Conservation (phyloP, 2,329 filamentous ascomycete species). For the Aspergillus ibericus region DNA sequence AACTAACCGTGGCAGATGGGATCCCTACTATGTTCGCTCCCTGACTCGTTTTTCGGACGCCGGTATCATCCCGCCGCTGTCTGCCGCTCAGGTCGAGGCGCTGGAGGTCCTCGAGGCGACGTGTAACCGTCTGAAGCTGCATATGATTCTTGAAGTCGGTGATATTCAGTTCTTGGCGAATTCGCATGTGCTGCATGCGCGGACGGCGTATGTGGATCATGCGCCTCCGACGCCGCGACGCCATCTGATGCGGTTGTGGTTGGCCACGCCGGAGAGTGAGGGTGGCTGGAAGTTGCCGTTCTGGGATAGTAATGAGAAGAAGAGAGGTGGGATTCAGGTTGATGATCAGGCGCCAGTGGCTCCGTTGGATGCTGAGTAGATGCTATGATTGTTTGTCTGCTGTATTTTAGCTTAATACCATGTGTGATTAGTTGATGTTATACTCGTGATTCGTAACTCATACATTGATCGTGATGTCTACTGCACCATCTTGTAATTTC, state of each 20-base stretch:
- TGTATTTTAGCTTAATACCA: conserved; percentile 12
- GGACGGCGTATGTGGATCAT: conserved; percentile 76
- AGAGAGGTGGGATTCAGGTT: conserved; percentile 85
- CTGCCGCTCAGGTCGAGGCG: conserved; percentile 67
- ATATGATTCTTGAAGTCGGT: conserved; percentile 83
- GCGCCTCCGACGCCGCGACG: conserved; percentile 68
- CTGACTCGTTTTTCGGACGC: conserved; percentile 71
- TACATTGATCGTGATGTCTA: conserved; percentile 9
- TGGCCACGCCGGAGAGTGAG: conserved; percentile 76
- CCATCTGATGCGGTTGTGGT: conserved; percentile 81
- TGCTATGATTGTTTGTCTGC: conserved; percentile 1
- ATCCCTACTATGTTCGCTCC: conserved; percentile 82
- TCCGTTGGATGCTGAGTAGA: conserved; percentile 72
- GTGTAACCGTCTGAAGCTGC: conserved; percentile 69
- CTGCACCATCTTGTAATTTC: conserved; percentile 62
- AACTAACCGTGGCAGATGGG: conserved; percentile 53
- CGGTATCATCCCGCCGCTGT: conserved; percentile 72
- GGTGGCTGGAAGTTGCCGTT: conserved; percentile 85
- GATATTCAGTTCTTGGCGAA: conserved; percentile 88
- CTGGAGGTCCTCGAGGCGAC: conserved; percentile 71
- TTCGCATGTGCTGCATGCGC: conserved; percentile 74
- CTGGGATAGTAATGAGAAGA: conserved; percentile 77
- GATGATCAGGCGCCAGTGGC: conserved; percentile 74
- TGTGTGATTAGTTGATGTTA: conserved; percentile 3
- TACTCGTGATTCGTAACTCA: neutral